Base-by-base conservation (phyloP, 1,284 basidiomycete genomes). In the Ceratobasidium papillatum region DNA sequence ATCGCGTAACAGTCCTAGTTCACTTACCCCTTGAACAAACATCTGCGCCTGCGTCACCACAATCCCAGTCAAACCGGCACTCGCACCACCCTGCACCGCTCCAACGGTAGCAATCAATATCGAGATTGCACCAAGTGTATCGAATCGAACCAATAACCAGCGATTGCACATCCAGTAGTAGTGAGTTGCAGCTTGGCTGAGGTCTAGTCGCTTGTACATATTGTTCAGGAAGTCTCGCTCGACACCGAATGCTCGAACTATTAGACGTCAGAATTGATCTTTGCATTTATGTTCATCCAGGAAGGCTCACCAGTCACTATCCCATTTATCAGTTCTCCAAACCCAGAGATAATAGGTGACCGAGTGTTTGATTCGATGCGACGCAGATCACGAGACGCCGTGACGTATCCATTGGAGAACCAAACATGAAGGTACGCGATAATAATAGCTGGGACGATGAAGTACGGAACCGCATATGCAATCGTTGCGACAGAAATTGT, bases 31-130 rank as follows among this genome's bases (percentile, higher is more conserved):
- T n/a, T 41, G 51, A 12, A 43, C 38, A n/a, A 32, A 69, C 25
- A 12, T 36, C 32, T 69, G 65, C 5, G 65, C 65, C 19, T 69
- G 65, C 25, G 38, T 38, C 9, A 69, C 25, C 14, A 58, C 65
- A 9, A 69, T 69, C 11, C 65, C 65, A 8, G 52, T 58, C 25
- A 69, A 34, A 7, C 65, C 65, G 19, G 65, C 52, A 19, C 38
- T 69, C 4, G 65, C 65, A n/a, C 65, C 65, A 3, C 3, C 63
- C 25, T 4, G n/a, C 5, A 65, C 19, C 27, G 63, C 51, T n/a
- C 63, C 63, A 8, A 32, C 22, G n/a, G 90, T 92, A 0, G 92
- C 94, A 22, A 89, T 83, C 19, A 92, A 82, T 58, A 96, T 90
- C 5, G 83, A 84, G 1, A 84, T 59, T 1, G 86, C 90, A 41